phyloP scores from a whole-genome alignment of 2,329 filamentous ascomycete genomes.

The Macrophomina phaseolina region DNA sequence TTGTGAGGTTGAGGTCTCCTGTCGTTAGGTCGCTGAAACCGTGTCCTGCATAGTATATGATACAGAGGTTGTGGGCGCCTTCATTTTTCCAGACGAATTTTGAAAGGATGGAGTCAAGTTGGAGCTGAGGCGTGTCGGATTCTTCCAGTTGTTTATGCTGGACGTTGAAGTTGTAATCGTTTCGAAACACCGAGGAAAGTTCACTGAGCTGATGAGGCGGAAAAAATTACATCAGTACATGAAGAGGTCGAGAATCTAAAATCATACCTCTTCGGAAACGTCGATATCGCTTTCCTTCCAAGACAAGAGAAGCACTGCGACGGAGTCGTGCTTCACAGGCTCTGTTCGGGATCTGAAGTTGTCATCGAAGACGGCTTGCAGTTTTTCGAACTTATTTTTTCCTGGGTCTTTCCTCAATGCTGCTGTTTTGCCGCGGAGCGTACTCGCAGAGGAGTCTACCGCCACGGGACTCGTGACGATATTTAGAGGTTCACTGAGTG shows the following conservation, averaged over 20 bases:
- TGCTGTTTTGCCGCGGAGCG: neutral
- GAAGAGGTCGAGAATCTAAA: neutral
- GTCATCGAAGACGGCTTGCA: slow-evolving; percentile 16
- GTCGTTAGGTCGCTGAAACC: neutral
- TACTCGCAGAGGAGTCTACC: neutral
- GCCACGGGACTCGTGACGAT: neutral
- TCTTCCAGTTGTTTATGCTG: neutral
- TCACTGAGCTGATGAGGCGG: neutral
- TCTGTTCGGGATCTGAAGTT: slow-evolving; percentile 24
- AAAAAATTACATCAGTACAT: too few species aligned
- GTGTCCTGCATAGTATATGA: slow-evolving; percentile 5
- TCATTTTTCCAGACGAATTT: neutral
- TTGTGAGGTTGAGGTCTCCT: neutral
- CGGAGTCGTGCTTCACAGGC: slow-evolving; percentile 26
- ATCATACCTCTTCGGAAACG: slow-evolving; percentile 27
- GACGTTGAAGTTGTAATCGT: neutral
- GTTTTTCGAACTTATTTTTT: neutral
- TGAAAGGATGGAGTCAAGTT: neutral
- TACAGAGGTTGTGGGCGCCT: neutral
- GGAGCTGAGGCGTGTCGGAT: neutral
- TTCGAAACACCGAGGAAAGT: neutral
- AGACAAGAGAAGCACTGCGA: slow-evolving; percentile 28
- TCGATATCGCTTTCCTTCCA: slow-evolving; percentile 23
- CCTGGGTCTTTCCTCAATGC: neutral
- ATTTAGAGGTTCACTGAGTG: neutral